Evolutionary conservation across 306 rosid genomes (phyloP), one percentile per base, ranked within the genome.

Genomic region (Ammopiptanthus mongolicus): DNA sequence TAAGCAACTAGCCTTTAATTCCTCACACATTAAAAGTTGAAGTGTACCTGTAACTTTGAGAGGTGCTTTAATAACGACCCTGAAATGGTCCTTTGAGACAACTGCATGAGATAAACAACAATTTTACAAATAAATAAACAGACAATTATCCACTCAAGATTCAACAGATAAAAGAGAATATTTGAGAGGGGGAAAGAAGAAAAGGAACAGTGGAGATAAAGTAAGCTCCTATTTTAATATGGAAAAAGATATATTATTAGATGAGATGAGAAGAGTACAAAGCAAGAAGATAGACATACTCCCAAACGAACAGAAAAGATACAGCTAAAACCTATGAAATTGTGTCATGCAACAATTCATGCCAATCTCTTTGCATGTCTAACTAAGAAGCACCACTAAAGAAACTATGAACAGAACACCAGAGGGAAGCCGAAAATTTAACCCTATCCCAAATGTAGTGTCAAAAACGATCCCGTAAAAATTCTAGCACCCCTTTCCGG

Each of bases 11-110:
- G 53, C 69, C 69, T 41, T 50, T 48, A 51, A 17, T 34, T 69
- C 65, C 68, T 42, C 8, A 74, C 39, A 69, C 17, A 51, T 15
- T 62, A 76, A 69, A 63, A n/a, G 37, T 79, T 63, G 34, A 78
- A 67, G 81, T 21, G 77, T 88, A 96, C 99, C 97, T 96, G 99
- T 81, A 96, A 85, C 89, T 96, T 96, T 8, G 99, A 96, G 77
- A 96, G 92, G 83, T 96, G 84, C 87, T 96, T 96, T 91, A 96
- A 84, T 73, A 96, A 82, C 15, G 99, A 90, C 76, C 99, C 99
- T 15, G 97, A 96, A 29, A 96, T 75, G 68, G 99, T 92, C 65
- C 99, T 87, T 69, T 92, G 98, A 79, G 99, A 96, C 81, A 96
- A 87, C 99, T 96, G 91, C 84, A 74, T 58, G 23, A 73, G 71